Conservation (phyloP, 2,329 filamentous ascomycete genomes). For the Chaetomium globosum region DNA sequence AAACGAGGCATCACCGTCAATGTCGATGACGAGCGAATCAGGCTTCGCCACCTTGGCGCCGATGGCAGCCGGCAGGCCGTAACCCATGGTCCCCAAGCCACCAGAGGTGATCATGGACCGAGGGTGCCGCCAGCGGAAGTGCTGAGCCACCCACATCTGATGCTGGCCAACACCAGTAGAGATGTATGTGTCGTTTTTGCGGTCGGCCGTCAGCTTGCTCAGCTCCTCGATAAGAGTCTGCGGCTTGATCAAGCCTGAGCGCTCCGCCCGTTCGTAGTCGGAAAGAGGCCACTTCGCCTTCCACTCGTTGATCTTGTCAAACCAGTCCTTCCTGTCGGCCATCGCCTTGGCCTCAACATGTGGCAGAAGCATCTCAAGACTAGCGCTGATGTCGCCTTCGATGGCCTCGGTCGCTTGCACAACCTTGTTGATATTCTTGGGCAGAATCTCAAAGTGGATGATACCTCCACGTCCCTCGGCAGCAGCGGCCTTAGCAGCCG, state of each 20-base stretch:
- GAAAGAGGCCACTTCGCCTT: constrained; percentile 86
- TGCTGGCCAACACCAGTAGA: constrained; percentile 95
- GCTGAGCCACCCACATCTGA: constrained; percentile 98
- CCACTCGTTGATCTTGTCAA: constrained; percentile 85
- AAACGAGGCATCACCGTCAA: constrained; percentile 98
- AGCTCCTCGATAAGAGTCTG: constrained; percentile 91
- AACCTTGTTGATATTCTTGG: constrained; percentile 99
- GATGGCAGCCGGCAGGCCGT: constrained; percentile 89
- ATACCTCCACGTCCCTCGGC: constrained; percentile 87
- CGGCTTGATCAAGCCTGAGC: constrained; percentile 84
- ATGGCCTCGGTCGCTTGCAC: constrained; percentile 94
- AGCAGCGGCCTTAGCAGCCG: constrained; percentile 81
- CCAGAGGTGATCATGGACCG: constrained; percentile 95
- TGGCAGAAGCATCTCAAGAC: constrained; percentile 75
- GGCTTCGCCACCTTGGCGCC: constrained; percentile 82
- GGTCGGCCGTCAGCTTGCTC: constrained; percentile 76
- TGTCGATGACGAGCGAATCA: constrained; percentile 87
- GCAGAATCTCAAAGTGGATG: constrained; percentile 96
- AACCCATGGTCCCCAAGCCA: constrained; percentile 95
- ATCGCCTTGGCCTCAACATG: constrained; percentile 64
- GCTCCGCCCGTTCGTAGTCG: constrained; percentile 76
- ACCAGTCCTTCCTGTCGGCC: constrained; percentile 78
- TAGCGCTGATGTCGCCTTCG: constrained; percentile 85
- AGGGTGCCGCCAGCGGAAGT: constrained; percentile 91
- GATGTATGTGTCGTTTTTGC: constrained; percentile 84